Evolutionary conservation across 257 asterid species (phyloP).

Genomic region (Thymus quinquecostatus): DNA sequence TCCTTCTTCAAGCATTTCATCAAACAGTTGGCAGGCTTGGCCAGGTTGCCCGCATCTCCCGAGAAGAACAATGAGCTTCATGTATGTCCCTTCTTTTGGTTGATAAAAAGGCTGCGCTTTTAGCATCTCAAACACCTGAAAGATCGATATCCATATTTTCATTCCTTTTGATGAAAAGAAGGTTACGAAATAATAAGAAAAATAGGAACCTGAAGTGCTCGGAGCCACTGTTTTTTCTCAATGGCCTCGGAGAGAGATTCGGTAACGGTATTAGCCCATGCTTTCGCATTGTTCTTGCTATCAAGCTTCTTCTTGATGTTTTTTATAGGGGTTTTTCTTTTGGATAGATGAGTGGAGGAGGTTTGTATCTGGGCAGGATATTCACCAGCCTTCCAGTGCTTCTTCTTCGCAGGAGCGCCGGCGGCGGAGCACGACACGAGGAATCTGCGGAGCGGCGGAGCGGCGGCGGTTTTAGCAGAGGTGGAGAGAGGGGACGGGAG

Average conservation of each 20-base stretch:
- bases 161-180: neutral
- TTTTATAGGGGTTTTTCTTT: slow-evolving; percentile 57
- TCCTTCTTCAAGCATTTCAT: slow-evolving; percentile 77
- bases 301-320: slow-evolving; percentile 74
- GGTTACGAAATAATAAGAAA: neutral
- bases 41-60: slow-evolving; percentile 87
- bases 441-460: slow-evolving; percentile 39
- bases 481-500: slow-evolving; percentile 39
- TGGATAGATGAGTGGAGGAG: slow-evolving; percentile 40
- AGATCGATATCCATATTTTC: neutral
- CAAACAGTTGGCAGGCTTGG: slow-evolving; percentile 72
- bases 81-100: slow-evolving; percentile 90
- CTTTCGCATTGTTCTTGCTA: slow-evolving; percentile 51
- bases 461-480: slow-evolving; percentile 24
- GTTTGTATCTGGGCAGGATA: slow-evolving; percentile 56
- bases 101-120: slow-evolving; percentile 76
- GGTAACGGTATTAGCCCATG: slow-evolving; percentile 81
- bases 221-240: slow-evolving; percentile 68
- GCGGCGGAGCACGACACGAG: slow-evolving; percentile 33
- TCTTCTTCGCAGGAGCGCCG: slow-evolving; percentile 42
- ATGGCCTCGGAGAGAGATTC: slow-evolving; percentile 76
- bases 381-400: slow-evolving; percentile 77
- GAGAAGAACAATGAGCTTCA: slow-evolving; percentile 88
- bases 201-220: slow-evolving; percentile 63
- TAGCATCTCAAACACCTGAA: slow-evolving; percentile 86